phyloP scores from a whole-genome alignment of 352 stramenopile species.

The Pythium chondricola region DNA sequence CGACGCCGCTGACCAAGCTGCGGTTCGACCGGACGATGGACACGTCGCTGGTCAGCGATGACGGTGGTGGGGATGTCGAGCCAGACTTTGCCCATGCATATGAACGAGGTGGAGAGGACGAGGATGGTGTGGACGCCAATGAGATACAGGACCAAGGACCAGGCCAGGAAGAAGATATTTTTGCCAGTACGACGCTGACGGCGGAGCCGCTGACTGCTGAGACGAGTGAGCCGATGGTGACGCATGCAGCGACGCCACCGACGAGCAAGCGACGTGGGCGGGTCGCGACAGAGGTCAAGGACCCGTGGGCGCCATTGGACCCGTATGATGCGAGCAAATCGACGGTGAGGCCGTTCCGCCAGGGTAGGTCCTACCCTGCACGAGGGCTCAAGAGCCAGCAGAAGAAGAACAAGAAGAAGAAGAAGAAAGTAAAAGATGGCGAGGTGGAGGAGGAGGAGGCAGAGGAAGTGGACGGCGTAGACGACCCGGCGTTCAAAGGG shows the following conservation, averaged over 20 bases:
- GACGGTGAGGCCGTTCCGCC: slow-evolving; percentile 60
- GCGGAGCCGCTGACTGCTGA: slow-evolving; percentile 9
- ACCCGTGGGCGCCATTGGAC: slow-evolving; percentile 68
- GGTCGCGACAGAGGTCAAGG: slow-evolving; percentile 21
- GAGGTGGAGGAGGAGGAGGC: slow-evolving; percentile 35
- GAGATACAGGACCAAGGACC: neutral
- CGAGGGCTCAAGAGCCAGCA: slow-evolving; percentile 26
- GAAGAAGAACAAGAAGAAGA: slow-evolving; percentile 33
- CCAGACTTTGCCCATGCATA: slow-evolving; percentile 20
- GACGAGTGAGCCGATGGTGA: slow-evolving; percentile 1
- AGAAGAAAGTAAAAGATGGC: slow-evolving; percentile 15
- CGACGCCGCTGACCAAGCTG: slow-evolving; percentile 19
- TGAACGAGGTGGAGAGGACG: slow-evolving; percentile 25
- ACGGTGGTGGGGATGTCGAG: slow-evolving; percentile 12
- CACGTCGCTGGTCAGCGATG: slow-evolving; percentile 8
- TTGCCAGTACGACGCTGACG: slow-evolving; percentile 11
- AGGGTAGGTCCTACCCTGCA: slow-evolving; percentile 61
- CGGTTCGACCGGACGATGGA: slow-evolving; percentile 21
- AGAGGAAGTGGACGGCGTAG: slow-evolving; percentile 32
- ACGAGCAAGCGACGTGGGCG: too few species aligned
- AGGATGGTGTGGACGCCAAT: slow-evolving; percentile 23
- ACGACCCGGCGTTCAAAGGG: slow-evolving; percentile 58
- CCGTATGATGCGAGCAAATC: slow-evolving; percentile 70
- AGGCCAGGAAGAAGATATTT: slow-evolving; percentile 10
- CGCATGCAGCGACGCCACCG: neutral